Base-by-base conservation (phyloP, 305 asterid species). In the Salvia sclarea region DNA sequence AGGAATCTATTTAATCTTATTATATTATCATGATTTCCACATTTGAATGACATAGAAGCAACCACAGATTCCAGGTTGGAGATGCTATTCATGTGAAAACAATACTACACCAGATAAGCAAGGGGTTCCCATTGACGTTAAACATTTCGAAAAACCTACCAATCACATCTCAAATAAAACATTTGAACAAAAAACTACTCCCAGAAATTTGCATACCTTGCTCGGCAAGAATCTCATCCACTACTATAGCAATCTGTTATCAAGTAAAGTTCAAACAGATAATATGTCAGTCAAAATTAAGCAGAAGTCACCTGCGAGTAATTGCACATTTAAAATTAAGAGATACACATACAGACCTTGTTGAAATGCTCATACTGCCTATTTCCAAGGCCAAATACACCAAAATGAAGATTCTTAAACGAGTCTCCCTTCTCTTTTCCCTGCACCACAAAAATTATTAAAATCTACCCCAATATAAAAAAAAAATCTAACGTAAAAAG, bases 341-440 rank as follows among this genome's bases (percentile, higher is more conserved):
- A 63, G 3, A 16, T 61, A 21, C 18, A 24, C 11, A 16, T 14
- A 63, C 72, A 41, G 24, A 92, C 98, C 96, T 93, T 93, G 84
- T 93, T 93, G 81, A 93, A 90, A 85, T 93, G 98, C 83, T 93
- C 98, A 55, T 93, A 93, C 69, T 93, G 97, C 70, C 96, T 78
- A 89, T 93, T 93, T 44, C 98, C 98, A 69, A 93, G 96, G 73
- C 98, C 98, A 80, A 93, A 93, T 28, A 93, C 89, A 65, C 91
- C 98, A 66, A 79, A 90, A 20, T 81, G 82, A 74, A 93, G 94
- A 79, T 88, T 82, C 81, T 84, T 88, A 58, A 88, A 87, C 84
- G 82, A 78, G 35, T 83, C 92, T 52, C 89, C 98, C 77, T 71
- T 87, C 52, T 88, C 97, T 77, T 83, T 82, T 57, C 94, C 97